Conservation (phyloP, 2,329 filamentous ascomycete species). For the Aspergillus caelatus region DNA sequence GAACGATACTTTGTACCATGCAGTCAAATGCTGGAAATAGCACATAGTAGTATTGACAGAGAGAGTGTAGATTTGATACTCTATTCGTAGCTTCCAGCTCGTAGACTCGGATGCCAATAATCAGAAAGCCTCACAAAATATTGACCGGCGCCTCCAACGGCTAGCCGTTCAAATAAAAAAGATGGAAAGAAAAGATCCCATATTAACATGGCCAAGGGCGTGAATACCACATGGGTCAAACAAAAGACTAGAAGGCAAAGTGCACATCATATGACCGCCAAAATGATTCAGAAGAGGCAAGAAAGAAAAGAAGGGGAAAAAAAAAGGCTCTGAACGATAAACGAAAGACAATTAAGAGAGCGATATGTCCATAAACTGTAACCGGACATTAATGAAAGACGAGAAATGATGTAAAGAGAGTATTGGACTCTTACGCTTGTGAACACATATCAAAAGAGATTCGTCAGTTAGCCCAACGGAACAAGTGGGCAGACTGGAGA, state of each 20-base stretch:
- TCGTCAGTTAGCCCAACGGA: slow-evolving; percentile 34
- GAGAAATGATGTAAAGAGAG: slow-evolving; percentile 31
- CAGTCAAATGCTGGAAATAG: neutral
- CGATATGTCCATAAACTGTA: slow-evolving; percentile 29
- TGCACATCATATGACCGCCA: slow-evolving; percentile 11
- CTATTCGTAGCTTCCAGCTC: slow-evolving; percentile 12
- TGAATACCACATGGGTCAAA: slow-evolving; percentile 7
- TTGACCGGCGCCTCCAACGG: slow-evolving; percentile 14
- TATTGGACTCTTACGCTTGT: slow-evolving; percentile 36
- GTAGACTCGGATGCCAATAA: slow-evolving; percentile 6
- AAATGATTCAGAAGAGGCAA: slow-evolving; percentile 11
- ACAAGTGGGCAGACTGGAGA: slow-evolving; percentile 21
- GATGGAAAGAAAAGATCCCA: neutral
- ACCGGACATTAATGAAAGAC: slow-evolving; percentile 38
- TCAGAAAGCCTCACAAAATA: slow-evolving; percentile 10
- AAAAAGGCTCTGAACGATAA: slow-evolving; percentile 26
- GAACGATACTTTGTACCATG: neutral
- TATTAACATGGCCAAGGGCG: slow-evolving; percentile 1
- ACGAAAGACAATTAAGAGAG: slow-evolving; percentile 27
- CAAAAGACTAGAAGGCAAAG: slow-evolving; percentile 13
- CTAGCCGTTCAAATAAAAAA: neutral
- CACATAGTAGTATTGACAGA: slow-evolving; percentile 5
- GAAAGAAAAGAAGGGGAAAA: slow-evolving; percentile 18
- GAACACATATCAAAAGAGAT: slow-evolving; percentile 36
- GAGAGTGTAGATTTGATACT: slow-evolving; percentile 21